These are phyloP conservation scores for Lachnellula arida DNA, from an alignment of 2,329 filamentous ascomycete species.

Conservation along the genomic window DNA sequence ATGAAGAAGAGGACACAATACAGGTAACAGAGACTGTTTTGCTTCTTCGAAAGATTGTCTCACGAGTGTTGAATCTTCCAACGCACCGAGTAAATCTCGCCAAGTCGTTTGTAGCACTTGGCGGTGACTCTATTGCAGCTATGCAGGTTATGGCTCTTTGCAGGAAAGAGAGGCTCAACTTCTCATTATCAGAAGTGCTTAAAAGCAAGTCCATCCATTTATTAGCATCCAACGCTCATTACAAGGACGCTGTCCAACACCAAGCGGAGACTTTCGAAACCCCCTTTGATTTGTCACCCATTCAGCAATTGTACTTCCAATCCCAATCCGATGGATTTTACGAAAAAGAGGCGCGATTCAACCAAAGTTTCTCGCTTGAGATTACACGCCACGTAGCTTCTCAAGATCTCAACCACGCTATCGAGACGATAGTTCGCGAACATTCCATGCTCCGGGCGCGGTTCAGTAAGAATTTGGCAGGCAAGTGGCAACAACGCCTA, in stretches of 20 bases:
- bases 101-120: conserved; percentile 11
- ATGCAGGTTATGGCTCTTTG: conserved; percentile 16
- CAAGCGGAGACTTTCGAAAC: conserved; percentile 4
- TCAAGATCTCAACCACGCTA: conserved; percentile 16
- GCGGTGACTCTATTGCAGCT: conserved; percentile 16
- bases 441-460: conserved; percentile 38
- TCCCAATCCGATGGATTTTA: conserved; percentile 2
- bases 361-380: conserved; percentile 23
- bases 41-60: conserved; percentile 3
- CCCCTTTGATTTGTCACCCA: conserved; percentile 20
- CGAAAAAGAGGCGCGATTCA: conserved; percentile 16
- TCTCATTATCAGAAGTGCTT: conserved; percentile 9
- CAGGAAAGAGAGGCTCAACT: conserved; percentile 6
- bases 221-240: neutral
- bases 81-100: conserved; percentile 1
- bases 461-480: conserved; percentile 27
- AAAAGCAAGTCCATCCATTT: conserved; percentile 5
- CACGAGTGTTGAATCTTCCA: conserved; percentile 6
- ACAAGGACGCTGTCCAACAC: neutral
- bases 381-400: neutral
- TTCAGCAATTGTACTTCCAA: conserved; percentile 23
- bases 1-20: neutral
- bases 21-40: neutral
- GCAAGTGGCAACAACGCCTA: conserved; percentile 30
- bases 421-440: conserved; percentile 29